These are phyloP conservation scores for Aureobasidium sp. DNA, from an alignment of 2,329 filamentous ascomycete genomes.

Conservation along the genomic window DNA sequence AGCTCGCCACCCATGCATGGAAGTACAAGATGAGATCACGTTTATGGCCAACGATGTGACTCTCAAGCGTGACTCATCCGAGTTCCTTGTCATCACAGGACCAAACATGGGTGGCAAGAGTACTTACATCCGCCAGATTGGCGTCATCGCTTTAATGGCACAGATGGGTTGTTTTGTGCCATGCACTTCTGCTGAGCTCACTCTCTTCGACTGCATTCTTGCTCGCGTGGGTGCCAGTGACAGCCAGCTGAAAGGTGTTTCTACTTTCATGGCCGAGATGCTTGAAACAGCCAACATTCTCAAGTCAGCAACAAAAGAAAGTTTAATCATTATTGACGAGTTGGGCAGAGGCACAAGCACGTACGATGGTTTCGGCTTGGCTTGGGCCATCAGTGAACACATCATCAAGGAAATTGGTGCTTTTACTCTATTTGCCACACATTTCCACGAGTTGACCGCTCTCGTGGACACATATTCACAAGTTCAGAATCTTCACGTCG, in stretches of 20 bases:
- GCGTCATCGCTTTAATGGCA: conserved; percentile 94
- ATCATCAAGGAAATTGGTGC: conserved; percentile 93
- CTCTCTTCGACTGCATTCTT: conserved; percentile 94
- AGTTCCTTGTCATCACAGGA: conserved; percentile 93
- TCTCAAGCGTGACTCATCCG: conserved; percentile 68
- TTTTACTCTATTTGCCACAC: conserved; percentile 91
- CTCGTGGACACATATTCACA: conserved; percentile 79
- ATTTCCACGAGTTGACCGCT: conserved; percentile 96
- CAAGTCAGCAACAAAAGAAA: conserved; percentile 91
- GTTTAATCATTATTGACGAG: conserved; percentile 97
- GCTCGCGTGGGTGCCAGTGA: conserved; percentile 93
- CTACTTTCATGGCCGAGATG: conserved; percentile 99
- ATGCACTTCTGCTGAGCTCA: conserved; percentile 80
- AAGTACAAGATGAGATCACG: conserved; percentile 96
- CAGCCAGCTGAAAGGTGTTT: conserved; percentile 94
- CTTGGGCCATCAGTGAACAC: conserved; percentile 97
- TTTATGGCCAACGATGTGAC: conserved; percentile 98
- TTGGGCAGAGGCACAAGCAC: conserved; percentile 93
- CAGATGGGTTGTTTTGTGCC: conserved; percentile 96
- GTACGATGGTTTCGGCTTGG: conserved; percentile 97
- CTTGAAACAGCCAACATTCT: conserved; percentile 97
- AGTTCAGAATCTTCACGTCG: conserved; percentile 90
- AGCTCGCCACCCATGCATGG: conserved; percentile 93
- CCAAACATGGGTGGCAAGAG: conserved; percentile 99
- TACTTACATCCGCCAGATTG: conserved; percentile 95